Base-by-base conservation (phyloP, 495 filamentous ascomycete genomes). In the Opeltia flavorubescens region DNA sequence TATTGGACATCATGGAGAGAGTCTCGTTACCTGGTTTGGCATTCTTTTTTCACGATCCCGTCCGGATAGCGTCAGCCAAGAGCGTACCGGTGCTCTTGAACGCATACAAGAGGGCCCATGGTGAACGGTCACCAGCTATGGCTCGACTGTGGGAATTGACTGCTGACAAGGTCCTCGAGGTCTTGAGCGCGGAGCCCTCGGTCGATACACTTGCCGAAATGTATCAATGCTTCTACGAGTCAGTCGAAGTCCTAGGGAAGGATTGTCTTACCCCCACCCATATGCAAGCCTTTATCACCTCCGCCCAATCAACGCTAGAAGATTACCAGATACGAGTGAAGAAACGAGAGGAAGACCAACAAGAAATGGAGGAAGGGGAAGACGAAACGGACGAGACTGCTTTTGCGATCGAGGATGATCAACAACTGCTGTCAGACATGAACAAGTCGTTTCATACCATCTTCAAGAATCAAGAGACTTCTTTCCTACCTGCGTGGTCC, bases 221-320 rank as follows among this genome's bases (percentile, higher is more conserved):
- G 86, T 99, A 95, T 61, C 89, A 96, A 64, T 96, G 91, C 72
- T 96, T 96, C 70, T 99, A 99, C 62, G 93, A 99, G 63, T 94
- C 85, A 5, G 84, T 99, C 15, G 91, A 95, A 65, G 86, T 95
- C 5, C 77, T 95, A 49, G 89, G 88, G 47, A 81, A 83, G 64
- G 75, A 83, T 53, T 88, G 80, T 58, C 73, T 99, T 12, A 84
- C 69, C 21, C 68, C 69, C 39, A 70, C 79, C 35, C 80, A 94
- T 59, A 86, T 96, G 86, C 66, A 69, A 30, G 76, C 75, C 13
- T 99, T 95, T 66, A 89, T 96, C 51, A 76, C 84, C 49, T 81
- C 80, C 0, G 85, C 85, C 20, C 74, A 81, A 53, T 84, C 78
- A 2, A 84, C 89, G 2, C 73, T 99, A 5, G 78, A 88, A 57